Base-by-base conservation (phyloP, 108 stramenopile genomes). In the Hondaea fermentalgiana region DNA sequence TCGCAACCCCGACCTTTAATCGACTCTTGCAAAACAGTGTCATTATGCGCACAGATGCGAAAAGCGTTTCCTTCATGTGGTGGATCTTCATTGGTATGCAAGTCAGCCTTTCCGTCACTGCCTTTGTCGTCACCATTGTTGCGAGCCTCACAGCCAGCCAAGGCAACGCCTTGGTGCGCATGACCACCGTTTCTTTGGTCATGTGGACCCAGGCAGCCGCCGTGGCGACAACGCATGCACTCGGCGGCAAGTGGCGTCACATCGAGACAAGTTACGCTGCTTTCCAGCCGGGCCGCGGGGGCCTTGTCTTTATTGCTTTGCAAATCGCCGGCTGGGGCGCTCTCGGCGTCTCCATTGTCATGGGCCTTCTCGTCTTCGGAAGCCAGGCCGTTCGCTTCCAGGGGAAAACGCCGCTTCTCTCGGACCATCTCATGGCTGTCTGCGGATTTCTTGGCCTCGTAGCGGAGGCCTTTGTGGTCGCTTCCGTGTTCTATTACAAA, bases 211-310 rank as follows among this genome's bases (percentile, higher is more conserved):
- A 53, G 3, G 76, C 49, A 12, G 23, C 25, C 51, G 76, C 76
- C 49, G n/a, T 47, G 23, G 76, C 76, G 6, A 83, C 76, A 12
- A 83, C 76, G 49, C 76, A 83, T 23, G 51, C 76, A 12, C 76
- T 83, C 28, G 76, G 76, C 45, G 76, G 76, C 51, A 83, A 83
- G 28, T 83, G 76, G 76, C 76, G 76, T 16, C 76, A 83, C 76
- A 83, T 83, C 51, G 49, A 83, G 76, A 53, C 76, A 12, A 35
- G 10, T 45, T 83, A 83, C 51, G 45, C 76, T 12, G 76, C 76
- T 6, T 83, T 83, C 28, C 76, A 83, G 76, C 76, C 76, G n/a
- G 76, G 76, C 25, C 45, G 51, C n/a, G 76, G 76, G 6, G 76
- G 76, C 3, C 51, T 83, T 55, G 76, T 45, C 25, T 83, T 25